phyloP scores from a whole-genome alignment of 768 basidiomycete genomes.

The Lentinula edodes region DNA sequence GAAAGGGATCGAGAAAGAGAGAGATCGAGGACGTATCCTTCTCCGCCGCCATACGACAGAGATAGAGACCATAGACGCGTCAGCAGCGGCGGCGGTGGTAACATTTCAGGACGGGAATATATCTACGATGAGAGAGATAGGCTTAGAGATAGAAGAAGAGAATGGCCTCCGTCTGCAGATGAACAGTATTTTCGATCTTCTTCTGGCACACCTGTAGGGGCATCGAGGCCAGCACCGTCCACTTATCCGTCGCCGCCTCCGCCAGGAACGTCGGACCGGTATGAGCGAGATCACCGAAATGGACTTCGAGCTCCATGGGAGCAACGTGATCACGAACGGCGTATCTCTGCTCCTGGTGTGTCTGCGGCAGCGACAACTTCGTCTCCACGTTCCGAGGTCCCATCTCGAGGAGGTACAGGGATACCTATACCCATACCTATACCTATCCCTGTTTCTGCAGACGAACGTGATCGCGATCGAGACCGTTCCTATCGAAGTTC shows the following conservation, averaged over 20 bases:
- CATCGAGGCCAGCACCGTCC: not conserved
- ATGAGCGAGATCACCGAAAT: not conserved
- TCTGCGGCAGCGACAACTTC: not conserved
- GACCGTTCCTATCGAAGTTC: not conserved
- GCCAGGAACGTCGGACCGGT: not conserved
- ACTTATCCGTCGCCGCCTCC: not conserved
- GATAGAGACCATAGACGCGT: not conserved
- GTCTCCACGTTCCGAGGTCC: not conserved
- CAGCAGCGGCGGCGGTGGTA: not conserved
- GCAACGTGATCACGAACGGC: not conserved
- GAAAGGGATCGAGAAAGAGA: not conserved
- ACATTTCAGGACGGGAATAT: not conserved
- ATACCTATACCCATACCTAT: not conserved
- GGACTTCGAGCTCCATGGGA: not conserved
- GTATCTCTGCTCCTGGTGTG: not conserved
- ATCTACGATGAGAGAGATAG: not conserved
- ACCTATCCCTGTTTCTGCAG: not conserved
- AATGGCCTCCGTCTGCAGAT: slow-evolving; percentile 1
- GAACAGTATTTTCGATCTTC: not conserved
- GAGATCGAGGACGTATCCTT: not conserved
- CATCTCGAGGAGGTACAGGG: not conserved
- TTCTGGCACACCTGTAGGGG: not conserved
- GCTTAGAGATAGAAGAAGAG: not conserved
- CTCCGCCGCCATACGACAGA: not conserved
- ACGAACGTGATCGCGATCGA: not conserved